Conservation (phyloP, 2,329 filamentous ascomycete species). For the Cytospora piceicola region DNA sequence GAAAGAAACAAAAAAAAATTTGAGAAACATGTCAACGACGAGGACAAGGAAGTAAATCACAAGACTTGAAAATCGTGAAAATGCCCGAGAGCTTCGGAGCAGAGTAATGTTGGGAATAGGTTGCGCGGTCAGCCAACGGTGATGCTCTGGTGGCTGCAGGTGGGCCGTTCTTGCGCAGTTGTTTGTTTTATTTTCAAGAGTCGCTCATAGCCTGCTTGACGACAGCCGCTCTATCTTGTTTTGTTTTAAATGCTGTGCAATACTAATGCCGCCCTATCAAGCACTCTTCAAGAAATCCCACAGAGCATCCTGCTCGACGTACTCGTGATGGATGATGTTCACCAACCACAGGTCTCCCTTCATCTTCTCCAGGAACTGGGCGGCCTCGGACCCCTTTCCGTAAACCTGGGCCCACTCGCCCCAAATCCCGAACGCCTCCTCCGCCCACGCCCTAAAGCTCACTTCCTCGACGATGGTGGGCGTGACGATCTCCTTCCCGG, state of each 20-base stretch:
- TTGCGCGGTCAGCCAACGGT: background rate
- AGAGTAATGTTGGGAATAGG: background rate
- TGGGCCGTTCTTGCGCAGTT: background rate
- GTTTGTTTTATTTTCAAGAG: background rate
- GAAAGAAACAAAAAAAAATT: background rate
- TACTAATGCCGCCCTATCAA: slow-evolving; percentile 2
- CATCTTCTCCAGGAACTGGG: slow-evolving; percentile 69
- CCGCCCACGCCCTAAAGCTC: slow-evolving; percentile 89
- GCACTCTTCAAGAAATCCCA: slow-evolving; percentile 66
- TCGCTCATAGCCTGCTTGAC: background rate
- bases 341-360: slow-evolving; percentile 82
- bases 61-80: background rate
- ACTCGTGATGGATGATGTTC: slow-evolving; percentile 86
- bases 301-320: slow-evolving; percentile 69
- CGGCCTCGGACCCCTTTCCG: slow-evolving; percentile 70
- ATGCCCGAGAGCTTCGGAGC: background rate
- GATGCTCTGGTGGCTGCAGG: background rate
- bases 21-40: background rate
- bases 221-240: slow-evolving; percentile 26
- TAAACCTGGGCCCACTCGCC: slow-evolving; percentile 87
- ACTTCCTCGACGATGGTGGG: slow-evolving; percentile 97
- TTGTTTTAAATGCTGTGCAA: slow-evolving; percentile 31
- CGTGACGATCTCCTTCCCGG: slow-evolving; percentile 92
- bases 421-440: slow-evolving; percentile 97
- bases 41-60: background rate